Evolutionary conservation across 768 basidiomycete species (phyloP).

Genomic region (Suillus cothurnatus): DNA sequence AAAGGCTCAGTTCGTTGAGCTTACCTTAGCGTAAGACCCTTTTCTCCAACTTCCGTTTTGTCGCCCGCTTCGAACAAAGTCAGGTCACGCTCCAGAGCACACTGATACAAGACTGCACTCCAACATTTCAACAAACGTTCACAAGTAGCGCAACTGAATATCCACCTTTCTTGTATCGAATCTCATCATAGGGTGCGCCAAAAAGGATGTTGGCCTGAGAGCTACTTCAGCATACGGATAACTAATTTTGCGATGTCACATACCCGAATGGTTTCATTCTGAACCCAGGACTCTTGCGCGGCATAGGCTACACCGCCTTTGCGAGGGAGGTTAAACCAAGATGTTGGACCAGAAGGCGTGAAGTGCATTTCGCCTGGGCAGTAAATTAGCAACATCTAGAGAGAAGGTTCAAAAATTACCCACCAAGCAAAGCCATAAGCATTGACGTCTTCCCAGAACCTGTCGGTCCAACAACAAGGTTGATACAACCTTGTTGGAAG

Average conservation of each 20-base stretch:
- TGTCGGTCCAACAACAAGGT: conserved; percentile 62
- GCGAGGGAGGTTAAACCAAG: conserved; percentile 73
- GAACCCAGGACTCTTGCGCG: conserved; percentile 85
- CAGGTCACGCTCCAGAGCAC: conserved; percentile 46
- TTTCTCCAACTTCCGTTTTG: conserved; percentile 71
- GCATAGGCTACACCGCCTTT: conserved; percentile 74
- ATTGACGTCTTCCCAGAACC: conserved; percentile 65
- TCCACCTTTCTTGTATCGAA: conserved; percentile 43
- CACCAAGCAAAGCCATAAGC: conserved; percentile 61
- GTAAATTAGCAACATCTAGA: conserved; percentile 5
- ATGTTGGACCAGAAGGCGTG: conserved; percentile 48
- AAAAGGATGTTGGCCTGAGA: conserved; percentile 49
- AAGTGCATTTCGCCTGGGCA: conserved; percentile 60
- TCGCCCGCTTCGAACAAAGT: conserved; percentile 60
- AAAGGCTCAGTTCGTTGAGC: background rate
- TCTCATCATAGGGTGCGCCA: conserved; percentile 42
- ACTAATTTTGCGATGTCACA: background rate
- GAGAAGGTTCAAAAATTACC: conserved; percentile 1
- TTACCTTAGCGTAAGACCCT: conserved; percentile 57
- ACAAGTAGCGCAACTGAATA: background rate
- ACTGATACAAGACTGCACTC: conserved; percentile 37
- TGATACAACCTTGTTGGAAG: conserved; percentile 56
- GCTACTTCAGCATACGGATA: background rate
- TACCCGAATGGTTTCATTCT: conserved; percentile 75
- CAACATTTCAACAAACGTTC: conserved; percentile 4